Base-by-base conservation (phyloP, 2,329 filamentous ascomycete genomes). In the Elsinoe australis region DNA sequence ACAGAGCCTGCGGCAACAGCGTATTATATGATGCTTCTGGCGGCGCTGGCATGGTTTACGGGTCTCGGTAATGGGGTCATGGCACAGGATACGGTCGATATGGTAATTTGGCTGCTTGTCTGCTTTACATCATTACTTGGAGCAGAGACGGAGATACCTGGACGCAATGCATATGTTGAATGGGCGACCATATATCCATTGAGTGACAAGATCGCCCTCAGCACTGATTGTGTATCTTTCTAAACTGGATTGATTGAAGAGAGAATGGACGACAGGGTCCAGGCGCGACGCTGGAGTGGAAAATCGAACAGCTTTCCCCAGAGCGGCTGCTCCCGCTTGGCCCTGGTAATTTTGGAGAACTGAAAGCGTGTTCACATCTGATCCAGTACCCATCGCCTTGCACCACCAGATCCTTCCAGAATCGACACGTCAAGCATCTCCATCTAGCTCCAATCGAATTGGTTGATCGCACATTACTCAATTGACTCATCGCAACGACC, bases 331-430 rank as follows among this genome's bases (percentile, higher is more conserved):
- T 44, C 39, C 39, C 39, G 39, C 18, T 12, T 19, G 39, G 39
- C 39, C 39, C 39, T 44, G 39, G 28, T 24, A 32, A 44, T 44
- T 44, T 44, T 32, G 39, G 38, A 44, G 39, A 44, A 18, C 24
- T 44, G 39, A 44, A 44, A 44, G 39, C 39, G 39, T 44, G 39
- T 44, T 44, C 21, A 29, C 6, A 12, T 12, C 26, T 7, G 26
- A 6, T 6, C 6, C 26, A 29, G 26, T 29, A 29, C 26, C 26
- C 6, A 32, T 21, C 39, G 28, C 21, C 15, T 26, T 31, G 8
- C 39, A 15, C 29, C 28, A 5, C n/a, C 24, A 17, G 21, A 32
- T 32, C n/a, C 15, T n/a, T 31, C 17, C 12, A 4, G 4, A 15
- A 39, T 39, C 21, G 5, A 14, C 6, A 5, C 18, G 6, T 12